Evolutionary conservation across 129 eudicot species (phyloP), one percentile per base, ranked within the genome.

Genomic region (Centella asiatica): DNA sequence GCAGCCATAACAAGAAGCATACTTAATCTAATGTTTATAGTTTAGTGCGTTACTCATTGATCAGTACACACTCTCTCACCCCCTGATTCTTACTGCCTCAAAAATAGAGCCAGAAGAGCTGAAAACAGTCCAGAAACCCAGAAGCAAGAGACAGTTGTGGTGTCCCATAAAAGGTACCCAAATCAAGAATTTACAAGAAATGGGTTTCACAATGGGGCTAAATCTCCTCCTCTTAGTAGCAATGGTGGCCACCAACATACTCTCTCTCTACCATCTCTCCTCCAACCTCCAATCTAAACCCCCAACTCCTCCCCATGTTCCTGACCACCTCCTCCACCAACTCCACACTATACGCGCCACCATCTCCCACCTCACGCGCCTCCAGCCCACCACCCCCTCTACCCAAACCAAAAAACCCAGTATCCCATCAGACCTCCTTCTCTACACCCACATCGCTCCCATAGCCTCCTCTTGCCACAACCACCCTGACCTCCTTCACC

Each of bases 291-390:
- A 72, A 42, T 70, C 85, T 78, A 67, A 61, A 5, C 72, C 82
- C 62, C 65, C 85, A 12, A 20, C 79, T 53, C 28, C 79, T 8
- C 80, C 72, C 27, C 74, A 74, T 0, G 80, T 73, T 59, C 94
- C 95, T 11, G 81, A 82, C 45, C 88, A 87, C 71, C 98, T 89
- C 42, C 74, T 87, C 69, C 94, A 77, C 73, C 90, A 90, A 34
- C 95, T 90, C 36, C 79, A 79, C 51, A 90, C 95, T 74, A 86
- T 90, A 74, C 97, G 94, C 94, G 95, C 97, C 94, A 87, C 97
- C 90, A 87, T 90, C 58, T 79, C 73, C 81, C 97, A 86, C 79
- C 95, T 90, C 89, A 90, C 97, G 77, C 79, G 87, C 85, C 87
- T 76, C 74, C 97, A 88, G 13, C 77, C 80, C n/a, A 40, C 78